phyloP scores from a whole-genome alignment of 108 stramenopile genomes.

The Discostella pseudostelligera region DNA sequence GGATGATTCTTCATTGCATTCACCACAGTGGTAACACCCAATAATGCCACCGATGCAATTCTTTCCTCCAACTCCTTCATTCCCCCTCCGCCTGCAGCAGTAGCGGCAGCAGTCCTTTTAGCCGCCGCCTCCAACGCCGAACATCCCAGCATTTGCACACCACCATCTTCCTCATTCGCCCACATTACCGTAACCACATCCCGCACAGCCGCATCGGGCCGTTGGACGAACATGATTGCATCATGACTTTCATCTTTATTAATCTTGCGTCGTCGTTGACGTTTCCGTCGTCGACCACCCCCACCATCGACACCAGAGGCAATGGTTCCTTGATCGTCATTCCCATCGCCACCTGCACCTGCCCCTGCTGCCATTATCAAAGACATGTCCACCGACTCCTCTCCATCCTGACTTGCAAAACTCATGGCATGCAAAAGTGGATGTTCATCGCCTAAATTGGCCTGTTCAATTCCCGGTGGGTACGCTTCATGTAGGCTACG shows the following conservation, averaged over 20 bases:
- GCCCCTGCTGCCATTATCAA: conserved; percentile 13
- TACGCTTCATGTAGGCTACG: conserved; percentile 76
- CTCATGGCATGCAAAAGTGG: conserved; percentile 57
- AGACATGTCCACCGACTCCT: conserved; percentile 27
- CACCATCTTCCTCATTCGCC: conserved; percentile 88
- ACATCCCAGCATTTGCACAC: conserved; percentile 86
- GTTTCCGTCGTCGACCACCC: conserved; percentile 38
- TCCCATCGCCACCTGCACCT: conserved; percentile 5
- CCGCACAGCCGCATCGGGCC: conserved; percentile 49
- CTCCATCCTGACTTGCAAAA: conserved; percentile 36
- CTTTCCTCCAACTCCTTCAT: conserved; percentile 4
- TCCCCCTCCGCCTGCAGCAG: too few species aligned
- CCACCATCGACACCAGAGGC: conserved; percentile 45
- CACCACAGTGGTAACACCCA: conserved; percentile 73
- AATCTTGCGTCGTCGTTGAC: conserved; percentile 39
- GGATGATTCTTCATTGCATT: conserved; percentile 90
- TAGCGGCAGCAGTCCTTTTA: too few species aligned
- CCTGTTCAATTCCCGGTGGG: conserved; percentile 66
- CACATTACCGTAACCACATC: conserved; percentile 82
- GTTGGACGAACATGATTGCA: conserved; percentile 87
- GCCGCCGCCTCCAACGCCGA: conserved; percentile 57
- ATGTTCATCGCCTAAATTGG: conserved; percentile 57
- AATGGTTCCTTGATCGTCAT: conserved; percentile 44
- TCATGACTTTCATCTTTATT: conserved; percentile 83
- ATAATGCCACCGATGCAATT: conserved; percentile 59